phyloP scores from a whole-genome alignment of 169 alveolate genomes.

The Eimeria tenella region DNA sequence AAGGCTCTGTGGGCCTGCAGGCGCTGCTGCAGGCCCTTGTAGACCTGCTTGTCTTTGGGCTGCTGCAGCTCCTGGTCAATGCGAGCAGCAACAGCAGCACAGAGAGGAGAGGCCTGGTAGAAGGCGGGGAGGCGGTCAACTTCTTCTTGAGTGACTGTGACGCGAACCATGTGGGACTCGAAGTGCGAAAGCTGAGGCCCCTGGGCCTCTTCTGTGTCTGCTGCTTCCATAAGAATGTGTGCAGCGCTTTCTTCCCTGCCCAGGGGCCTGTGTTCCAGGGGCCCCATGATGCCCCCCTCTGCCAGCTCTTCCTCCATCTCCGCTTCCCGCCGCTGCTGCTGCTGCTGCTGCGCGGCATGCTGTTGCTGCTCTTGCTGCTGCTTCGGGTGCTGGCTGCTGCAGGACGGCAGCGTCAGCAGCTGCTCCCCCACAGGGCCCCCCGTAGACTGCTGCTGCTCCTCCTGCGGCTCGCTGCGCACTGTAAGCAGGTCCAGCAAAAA shows the following conservation, averaged over 20 bases:
- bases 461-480: not conserved
- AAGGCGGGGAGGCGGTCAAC: not conserved
- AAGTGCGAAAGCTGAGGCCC: not conserved
- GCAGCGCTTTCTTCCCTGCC: not conserved
- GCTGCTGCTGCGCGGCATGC: not conserved
- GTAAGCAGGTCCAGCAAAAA: conserved; percentile 80
- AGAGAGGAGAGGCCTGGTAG: not conserved
- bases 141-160: not conserved
- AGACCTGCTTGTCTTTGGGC: not conserved
- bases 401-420: not conserved
- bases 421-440: too few species aligned
- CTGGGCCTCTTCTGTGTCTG: not conserved
- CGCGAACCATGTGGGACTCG: not conserved
- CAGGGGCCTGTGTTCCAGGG: not conserved
- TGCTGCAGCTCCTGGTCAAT: not conserved
- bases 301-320: not conserved
- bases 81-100: not conserved
- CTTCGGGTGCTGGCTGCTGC: not conserved
- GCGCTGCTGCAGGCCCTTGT: not conserved
- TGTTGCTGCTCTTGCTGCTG: not conserved
- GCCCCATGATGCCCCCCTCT: not conserved
- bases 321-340: not conserved
- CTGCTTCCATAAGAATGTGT: not conserved
- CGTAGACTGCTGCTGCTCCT: not conserved
- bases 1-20: not conserved